Percentiles rank a stretch among this genome's conserved stretches.
Evolutionary conservation across 495 filamentous ascomycete species (phyloP).

Genomic region (Thozetella sp.): DNA sequence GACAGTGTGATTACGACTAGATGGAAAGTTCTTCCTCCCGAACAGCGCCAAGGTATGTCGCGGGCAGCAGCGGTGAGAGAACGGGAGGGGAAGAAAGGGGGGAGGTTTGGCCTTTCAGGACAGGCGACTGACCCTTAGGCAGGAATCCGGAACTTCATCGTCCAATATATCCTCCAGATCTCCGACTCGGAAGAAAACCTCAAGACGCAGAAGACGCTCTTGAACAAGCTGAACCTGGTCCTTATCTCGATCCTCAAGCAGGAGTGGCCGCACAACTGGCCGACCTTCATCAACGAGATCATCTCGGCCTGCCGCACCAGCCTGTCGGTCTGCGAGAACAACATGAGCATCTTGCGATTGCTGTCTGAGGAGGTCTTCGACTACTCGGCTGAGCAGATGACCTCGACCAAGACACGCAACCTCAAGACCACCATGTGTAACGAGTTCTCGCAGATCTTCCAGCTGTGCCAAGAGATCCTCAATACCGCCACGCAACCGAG

Average conservation of each 20-base stretch:
- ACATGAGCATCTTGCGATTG: constrained; percentile 96
- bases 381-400: constrained; percentile 98
- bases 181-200: constrained; percentile 87
- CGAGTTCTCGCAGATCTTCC: constrained; percentile 96
- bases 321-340: constrained; percentile 98
- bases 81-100: no score
- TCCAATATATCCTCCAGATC: constrained; percentile 93
- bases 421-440: constrained; percentile 97
- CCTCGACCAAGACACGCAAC: constrained; percentile 90
- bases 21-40: constrained; percentile 95
- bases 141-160: constrained; percentile 99
- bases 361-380: constrained; percentile 99
- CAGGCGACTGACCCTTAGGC: constrained; percentile 6
- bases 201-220: constrained; percentile 75
- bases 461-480: constrained; percentile 92
- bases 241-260: constrained; percentile 98
- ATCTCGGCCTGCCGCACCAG: constrained; percentile 92
- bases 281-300: constrained; percentile 99
- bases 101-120: constrained; percentile 2
- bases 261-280: constrained; percentile 99
- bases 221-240: constrained; percentile 98
- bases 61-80: not conserved
- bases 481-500: constrained; percentile 84
- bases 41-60: constrained; percentile 83
- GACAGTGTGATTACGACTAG: constrained; percentile 98